phyloP scores from a whole-genome alignment of 345 rosid species.

The Brassica napus region DNA sequence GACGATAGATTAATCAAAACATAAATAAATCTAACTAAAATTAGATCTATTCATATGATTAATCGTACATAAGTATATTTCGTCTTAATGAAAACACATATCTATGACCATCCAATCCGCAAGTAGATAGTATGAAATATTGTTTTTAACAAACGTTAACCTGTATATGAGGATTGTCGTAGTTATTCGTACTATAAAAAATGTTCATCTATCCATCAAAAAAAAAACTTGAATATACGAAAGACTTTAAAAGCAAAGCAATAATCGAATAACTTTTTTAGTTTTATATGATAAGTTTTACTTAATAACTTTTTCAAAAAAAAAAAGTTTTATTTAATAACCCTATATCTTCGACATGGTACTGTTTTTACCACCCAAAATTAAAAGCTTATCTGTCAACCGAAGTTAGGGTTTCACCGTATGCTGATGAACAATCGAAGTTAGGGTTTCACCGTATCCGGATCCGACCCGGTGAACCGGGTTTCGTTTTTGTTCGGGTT shows the following conservation, averaged over 20 bases:
- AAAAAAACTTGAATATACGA: background rate
- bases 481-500: background rate
- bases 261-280: background rate
- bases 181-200: background rate
- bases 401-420: background rate
- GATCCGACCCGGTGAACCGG: conserved; percentile 16
- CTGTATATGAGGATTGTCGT: background rate
- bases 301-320: background rate
- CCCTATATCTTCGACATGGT: background rate
- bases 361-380: conserved; percentile 2
- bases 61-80: background rate
- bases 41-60: background rate
- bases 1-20: background rate
- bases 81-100: background rate
- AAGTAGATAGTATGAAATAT: background rate
- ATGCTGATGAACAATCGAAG: background rate
- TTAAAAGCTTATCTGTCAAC: background rate
- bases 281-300: background rate
- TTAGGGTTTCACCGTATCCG: background rate
- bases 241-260: background rate
- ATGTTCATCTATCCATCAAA: background rate
- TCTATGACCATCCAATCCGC: background rate
- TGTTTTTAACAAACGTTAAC: background rate
- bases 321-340: background rate
- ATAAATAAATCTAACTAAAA: background rate